Conservation (phyloP, 768 basidiomycete species). For the Panellus pusillus region DNA sequence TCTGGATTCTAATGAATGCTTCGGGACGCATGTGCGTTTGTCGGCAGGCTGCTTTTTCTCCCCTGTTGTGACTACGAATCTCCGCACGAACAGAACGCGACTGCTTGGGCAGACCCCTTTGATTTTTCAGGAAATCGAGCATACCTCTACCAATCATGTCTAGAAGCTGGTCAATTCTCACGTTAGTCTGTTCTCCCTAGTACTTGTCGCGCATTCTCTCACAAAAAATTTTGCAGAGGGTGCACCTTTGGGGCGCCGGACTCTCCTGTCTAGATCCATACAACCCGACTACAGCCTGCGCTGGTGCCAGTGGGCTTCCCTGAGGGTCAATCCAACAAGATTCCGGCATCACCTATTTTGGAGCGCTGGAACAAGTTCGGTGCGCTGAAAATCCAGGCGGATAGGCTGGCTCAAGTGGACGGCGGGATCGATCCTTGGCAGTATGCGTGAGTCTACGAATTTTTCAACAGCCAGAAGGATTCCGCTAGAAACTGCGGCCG, state of each 20-base stretch:
- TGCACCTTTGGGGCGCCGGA: constrained; percentile 9
- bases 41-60: neutral
- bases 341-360: constrained; percentile 9
- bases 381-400: constrained; percentile 6
- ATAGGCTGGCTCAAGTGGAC: constrained; percentile 15
- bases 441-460: constrained; percentile 6
- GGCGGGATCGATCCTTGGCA: constrained; percentile 17
- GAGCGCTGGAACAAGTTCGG: constrained; percentile 19
- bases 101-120: constrained; percentile 4
- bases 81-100: constrained; percentile 7
- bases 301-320: constrained; percentile 9
- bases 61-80: neutral
- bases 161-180: constrained; percentile 8
- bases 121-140: constrained; percentile 13
- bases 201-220: neutral
- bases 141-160: constrained; percentile 14
- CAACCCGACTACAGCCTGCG: constrained; percentile 5
- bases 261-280: constrained; percentile 9
- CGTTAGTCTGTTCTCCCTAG: constrained; percentile 3
- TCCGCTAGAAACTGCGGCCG: neutral
- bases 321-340: constrained; percentile 3
- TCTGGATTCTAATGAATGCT: constrained; percentile 15
- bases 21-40: constrained; percentile 12
- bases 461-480: neutral
- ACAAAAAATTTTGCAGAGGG: neutral